Conservation (phyloP, 2,329 filamentous ascomycete species). For the Apiospora sp. region DNA sequence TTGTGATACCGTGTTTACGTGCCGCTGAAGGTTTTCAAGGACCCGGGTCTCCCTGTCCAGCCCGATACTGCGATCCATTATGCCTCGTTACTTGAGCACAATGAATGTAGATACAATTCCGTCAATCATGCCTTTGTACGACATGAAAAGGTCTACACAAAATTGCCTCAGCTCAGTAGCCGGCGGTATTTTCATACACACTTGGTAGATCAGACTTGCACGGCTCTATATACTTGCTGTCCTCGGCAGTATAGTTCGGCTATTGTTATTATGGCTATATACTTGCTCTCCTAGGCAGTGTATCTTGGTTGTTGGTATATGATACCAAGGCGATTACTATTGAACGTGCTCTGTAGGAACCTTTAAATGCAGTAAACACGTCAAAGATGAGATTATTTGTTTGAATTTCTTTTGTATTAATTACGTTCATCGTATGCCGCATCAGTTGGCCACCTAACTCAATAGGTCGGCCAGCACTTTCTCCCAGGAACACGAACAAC, state of each 20-base stretch:
- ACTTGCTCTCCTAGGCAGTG: neutral
- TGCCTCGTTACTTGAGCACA: neutral
- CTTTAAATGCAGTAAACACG: neutral
- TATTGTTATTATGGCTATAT: neutral
- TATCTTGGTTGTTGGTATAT: too few relatives aligned
- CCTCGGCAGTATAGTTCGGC: too few relatives aligned
- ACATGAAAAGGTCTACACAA: neutral
- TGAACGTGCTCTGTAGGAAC: neutral
- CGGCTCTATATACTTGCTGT: neutral
- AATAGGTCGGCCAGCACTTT: neutral
- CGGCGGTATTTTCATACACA: neutral
- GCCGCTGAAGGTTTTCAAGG: neutral
- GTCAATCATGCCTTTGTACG: neutral
- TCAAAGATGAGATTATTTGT: neutral
- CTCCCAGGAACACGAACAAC: neutral
- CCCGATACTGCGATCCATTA: neutral
- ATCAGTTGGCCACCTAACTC: neutral
- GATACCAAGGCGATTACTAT: neutral
- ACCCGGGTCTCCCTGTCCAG: neutral
- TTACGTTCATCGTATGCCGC: slow-evolving; percentile 18
- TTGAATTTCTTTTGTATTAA: slow-evolving; percentile 12
- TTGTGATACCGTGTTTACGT: neutral
- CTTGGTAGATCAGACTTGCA: neutral
- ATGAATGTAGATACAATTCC: too few relatives aligned
- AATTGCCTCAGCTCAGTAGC: neutral